Percentiles rank a stretch among this genome's conserved stretches.
These are phyloP conservation scores for Novymonas esmeraldas DNA, from an alignment of 208 protist genomes.

Conservation along the genomic window DNA sequence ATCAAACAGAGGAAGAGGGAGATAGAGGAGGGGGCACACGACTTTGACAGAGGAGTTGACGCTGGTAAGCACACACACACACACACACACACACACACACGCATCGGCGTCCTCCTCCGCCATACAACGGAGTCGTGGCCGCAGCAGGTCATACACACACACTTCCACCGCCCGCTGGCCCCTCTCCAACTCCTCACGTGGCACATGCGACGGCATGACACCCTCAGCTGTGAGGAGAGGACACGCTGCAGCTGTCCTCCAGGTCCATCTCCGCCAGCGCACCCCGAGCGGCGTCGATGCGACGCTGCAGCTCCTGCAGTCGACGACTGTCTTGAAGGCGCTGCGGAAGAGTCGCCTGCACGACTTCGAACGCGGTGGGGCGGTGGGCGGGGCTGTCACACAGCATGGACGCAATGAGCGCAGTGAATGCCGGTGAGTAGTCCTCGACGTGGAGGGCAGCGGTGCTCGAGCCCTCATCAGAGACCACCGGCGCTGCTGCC, in stretches of 20 bases:
- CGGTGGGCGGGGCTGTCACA: conserved; percentile 32
- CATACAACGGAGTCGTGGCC: no score
- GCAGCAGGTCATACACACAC: no score
- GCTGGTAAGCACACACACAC: no score
- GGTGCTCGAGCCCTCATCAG: conserved; percentile 33
- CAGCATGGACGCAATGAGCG: conserved; percentile 48
- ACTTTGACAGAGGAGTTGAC: neutral
- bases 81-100: no score
- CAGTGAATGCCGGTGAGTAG: conserved; percentile 36
- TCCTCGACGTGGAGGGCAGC: conserved; percentile 20
- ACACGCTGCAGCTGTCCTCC: neutral
- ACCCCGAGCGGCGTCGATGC: conserved; percentile 14
- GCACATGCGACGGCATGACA: no score
- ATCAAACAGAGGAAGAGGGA: neutral
- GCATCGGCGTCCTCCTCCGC: no score
- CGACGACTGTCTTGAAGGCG: conserved; percentile 2
- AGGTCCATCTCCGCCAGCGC: conserved; percentile 7
- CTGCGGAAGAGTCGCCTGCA: conserved; percentile 29
- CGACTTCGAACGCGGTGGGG: conserved; percentile 51
- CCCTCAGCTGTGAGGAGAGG: neutral
- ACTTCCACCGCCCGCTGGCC: no score
- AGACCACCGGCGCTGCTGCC: conserved; percentile 12
- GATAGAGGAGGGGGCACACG: neutral
- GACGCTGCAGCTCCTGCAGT: conserved; percentile 14
- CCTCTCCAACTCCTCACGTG: no score